Base-by-base conservation (phyloP, 805 yeast genomes). In the Wickerhamomyces strasburgensis region DNA sequence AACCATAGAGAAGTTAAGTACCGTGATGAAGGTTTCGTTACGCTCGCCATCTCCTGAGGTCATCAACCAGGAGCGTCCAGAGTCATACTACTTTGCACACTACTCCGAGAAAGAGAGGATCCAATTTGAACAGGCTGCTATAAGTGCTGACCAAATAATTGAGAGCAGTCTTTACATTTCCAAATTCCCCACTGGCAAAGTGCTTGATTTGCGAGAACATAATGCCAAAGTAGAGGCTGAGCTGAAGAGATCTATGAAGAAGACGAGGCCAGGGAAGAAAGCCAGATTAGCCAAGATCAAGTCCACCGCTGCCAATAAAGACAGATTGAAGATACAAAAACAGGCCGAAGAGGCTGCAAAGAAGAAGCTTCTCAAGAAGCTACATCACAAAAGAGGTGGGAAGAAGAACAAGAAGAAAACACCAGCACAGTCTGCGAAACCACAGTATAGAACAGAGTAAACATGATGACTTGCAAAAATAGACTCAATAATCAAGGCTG, bases 241-340 rank as follows among this genome's bases (percentile, higher is more conserved):
- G 6, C 2, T 38, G 4, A 10, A 17, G 6, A 37, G 46, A 25
- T 24, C 24, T 2, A 40, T 39, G 29, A 44, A 37, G 25, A 44
- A 37, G 10, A 33, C 33, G 0, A 51, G 58, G 41, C 54, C 56
- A 2, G 58, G 58, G 3, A 52, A 54, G 32, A 51, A 51, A 39
- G 46, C 46, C 14, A 45, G 58, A 40, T 4, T 38, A 9, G 38
- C 40, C 5, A 33, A 38, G 2, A 35, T 44, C 6, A 36, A 36
- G 10, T 23, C 47, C 8, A 49, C 41, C 32, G 32, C 31, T 19
- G 35, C 39, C 4, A 39, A 33, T 5, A 21, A 42, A 14, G 38
- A 38, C 29, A 28, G 51, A 11, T 36, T 40, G 19, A 36, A 38
- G 16, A 15, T 34, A 3, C 37, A 35, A 25, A 37, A 38, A 38